Evolutionary conservation across 495 filamentous ascomycete genomes (phyloP).

Genomic region (Diplogelasinospora grovesii): DNA sequence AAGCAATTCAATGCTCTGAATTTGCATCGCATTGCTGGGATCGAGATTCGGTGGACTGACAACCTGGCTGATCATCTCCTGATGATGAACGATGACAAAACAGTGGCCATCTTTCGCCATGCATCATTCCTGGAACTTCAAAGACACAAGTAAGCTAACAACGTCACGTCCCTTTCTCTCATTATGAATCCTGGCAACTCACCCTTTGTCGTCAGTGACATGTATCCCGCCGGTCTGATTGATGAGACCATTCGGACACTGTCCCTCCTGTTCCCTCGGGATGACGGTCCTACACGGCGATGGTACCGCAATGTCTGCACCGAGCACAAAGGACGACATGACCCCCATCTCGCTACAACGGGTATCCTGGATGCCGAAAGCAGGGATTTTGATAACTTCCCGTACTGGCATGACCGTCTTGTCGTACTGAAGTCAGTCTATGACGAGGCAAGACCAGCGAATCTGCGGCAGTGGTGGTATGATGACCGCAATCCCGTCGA

Average conservation of each 20-base stretch:
- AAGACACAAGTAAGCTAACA: background rate
- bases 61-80: conserved; percentile 2
- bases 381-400: background rate
- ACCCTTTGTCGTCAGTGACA: background rate
- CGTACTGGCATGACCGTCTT: conserved; percentile 2
- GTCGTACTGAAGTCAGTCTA: conserved; percentile 1
- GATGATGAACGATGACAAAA: background rate
- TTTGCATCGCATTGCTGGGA: background rate
- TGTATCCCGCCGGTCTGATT: background rate
- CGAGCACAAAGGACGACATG: no score
- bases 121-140: conserved; percentile 3
- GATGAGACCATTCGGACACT: conserved; percentile 1
- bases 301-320: conserved; percentile 2
- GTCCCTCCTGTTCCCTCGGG: background rate
- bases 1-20: conserved; percentile 1
- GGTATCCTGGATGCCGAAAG: background rate
- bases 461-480: background rate
- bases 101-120: background rate
- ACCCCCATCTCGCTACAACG: background rate
- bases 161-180: no score
- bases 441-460: background rate
- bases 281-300: background rate
- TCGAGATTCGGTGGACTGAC: background rate
- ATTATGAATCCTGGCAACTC: background rate
- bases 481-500: background rate